Base-by-base conservation (phyloP, 495 filamentous ascomycete species). In the Talaromyces ruber region DNA sequence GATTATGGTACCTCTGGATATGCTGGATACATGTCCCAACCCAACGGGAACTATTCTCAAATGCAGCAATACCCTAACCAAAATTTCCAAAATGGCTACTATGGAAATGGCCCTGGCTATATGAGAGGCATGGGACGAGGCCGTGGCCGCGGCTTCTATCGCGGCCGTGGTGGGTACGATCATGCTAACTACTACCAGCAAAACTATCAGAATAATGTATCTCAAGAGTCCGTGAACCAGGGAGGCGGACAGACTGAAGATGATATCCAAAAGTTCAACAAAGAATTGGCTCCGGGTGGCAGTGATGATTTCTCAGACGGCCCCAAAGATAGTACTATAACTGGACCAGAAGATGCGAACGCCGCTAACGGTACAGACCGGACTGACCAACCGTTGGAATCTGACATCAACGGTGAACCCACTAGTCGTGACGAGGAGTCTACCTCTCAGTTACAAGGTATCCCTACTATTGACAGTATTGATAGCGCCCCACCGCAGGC, bases 1-100 rank as follows among this genome's bases (percentile, higher is more conserved):
- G 87, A 89, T 74, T 93, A 86, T 87, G 88, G 89, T 78, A 81
- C 87, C 86, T 79, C 86, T 83, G 89, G 89, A 73, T 93, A 79
- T 83, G 83, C 77, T 80, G 84, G 84, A 74, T 84, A 82, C 84
- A 79, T 86, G 75, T 81, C 81, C 75, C 77, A 79, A 76, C 74
- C 77, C 75, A 76, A 78, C 72, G 75, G 78, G 69, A 72, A 78
- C 75, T 81, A 75, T 74, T 71, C 74, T 75, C 77, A 79, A 76
- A 81, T 80, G 76, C 80, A 80, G 67, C 71, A 69, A 58, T 70
- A 62, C 58, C 74, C 73, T 63, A 78, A 80, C 60, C 74, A 74
- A 63, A 78, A 79, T 65, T 79, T 74, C 71, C 80, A 81, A 72
- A 84, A 86, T 83, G 84, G 87, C 72, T 86, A 87, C 78, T 76